A percentile compares a stretch with the other conserved stretches of the same genome.
These are phyloP conservation scores for Salvia miltiorrhiza DNA, from an alignment of 257 asterid species.

Conservation along the genomic window DNA sequence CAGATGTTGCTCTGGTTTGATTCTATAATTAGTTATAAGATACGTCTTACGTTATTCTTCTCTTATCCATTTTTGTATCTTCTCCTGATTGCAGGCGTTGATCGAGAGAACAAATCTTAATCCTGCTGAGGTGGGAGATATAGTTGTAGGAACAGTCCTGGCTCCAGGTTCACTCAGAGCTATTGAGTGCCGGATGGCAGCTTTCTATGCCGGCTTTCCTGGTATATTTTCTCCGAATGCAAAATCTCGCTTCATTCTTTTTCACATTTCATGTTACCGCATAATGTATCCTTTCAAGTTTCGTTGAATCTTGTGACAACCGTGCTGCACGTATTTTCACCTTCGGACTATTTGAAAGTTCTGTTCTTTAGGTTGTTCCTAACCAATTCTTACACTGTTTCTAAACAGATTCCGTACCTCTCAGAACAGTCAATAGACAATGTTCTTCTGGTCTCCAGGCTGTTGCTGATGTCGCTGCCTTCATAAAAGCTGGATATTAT, in stretches of 20 bases:
- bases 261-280: background rate
- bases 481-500: constrained; percentile 82
- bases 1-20: background rate
- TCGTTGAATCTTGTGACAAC: background rate
- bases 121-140: constrained; percentile 88
- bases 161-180: constrained; percentile 90
- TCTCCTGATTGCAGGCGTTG: constrained; percentile 49
- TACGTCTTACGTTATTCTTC: background rate
- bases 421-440: constrained; percentile 89
- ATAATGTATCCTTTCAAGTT: background rate
- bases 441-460: constrained; percentile 97
- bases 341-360: background rate
- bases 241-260: background rate
- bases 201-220: constrained; percentile 91
- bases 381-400: constrained; percentile 1
- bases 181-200: constrained; percentile 88
- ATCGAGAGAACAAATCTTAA: constrained; percentile 63
- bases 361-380: constrained; percentile 1
- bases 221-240: constrained; percentile 35
- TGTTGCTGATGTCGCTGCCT: constrained; percentile 94
- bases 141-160: constrained; percentile 85
- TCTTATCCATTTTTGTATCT: background rate
- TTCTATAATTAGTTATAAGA: background rate
- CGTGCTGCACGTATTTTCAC: background rate
- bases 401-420: constrained; percentile 64